Percentiles rank a stretch among this genome's conserved stretches.
phyloP scores from a whole-genome alignment of 2,329 filamentous ascomycete genomes.

The Aspergillus carbonarius region DNA sequence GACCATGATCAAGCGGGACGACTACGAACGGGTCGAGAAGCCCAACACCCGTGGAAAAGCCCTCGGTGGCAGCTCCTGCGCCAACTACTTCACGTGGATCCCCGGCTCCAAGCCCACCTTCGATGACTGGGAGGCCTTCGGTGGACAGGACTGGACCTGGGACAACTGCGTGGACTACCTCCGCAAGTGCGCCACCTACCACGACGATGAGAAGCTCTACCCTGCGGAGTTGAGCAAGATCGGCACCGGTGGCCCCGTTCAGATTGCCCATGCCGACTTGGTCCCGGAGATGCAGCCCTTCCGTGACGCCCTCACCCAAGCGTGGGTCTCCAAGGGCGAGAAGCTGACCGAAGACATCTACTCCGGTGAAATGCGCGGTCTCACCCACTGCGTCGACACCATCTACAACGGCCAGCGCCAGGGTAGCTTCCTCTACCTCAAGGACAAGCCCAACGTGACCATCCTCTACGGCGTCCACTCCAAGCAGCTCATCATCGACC shows the following conservation, averaged over 20 bases:
- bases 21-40: conserved; percentile 63
- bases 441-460: conserved; percentile 56
- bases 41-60: conserved; percentile 62
- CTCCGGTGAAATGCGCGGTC: conserved; percentile 55
- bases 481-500: conserved; percentile 56
- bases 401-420: conserved; percentile 60
- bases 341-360: conserved; percentile 55
- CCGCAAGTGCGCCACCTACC: conserved; percentile 58
- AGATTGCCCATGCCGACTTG: conserved; percentile 56
- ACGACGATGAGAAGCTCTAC: conserved; percentile 54
- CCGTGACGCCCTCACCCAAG: conserved; percentile 44
- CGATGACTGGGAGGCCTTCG: conserved; percentile 50
- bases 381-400: conserved; percentile 54
- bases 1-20: conserved; percentile 55
- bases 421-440: conserved; percentile 52
- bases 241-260: conserved; percentile 53
- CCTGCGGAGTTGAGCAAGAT: conserved; percentile 52
- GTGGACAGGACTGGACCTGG: conserved; percentile 57
- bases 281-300: conserved; percentile 55
- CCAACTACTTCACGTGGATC: conserved; percentile 67
- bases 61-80: conserved; percentile 57
- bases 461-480: conserved; percentile 51
- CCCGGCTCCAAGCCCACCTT: conserved; percentile 59
- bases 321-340: conserved; percentile 56
- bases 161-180: conserved; percentile 53